phyloP scores from a whole-genome alignment of 805 yeast genomes.

The Saccharomycopsis capsularis region DNA sequence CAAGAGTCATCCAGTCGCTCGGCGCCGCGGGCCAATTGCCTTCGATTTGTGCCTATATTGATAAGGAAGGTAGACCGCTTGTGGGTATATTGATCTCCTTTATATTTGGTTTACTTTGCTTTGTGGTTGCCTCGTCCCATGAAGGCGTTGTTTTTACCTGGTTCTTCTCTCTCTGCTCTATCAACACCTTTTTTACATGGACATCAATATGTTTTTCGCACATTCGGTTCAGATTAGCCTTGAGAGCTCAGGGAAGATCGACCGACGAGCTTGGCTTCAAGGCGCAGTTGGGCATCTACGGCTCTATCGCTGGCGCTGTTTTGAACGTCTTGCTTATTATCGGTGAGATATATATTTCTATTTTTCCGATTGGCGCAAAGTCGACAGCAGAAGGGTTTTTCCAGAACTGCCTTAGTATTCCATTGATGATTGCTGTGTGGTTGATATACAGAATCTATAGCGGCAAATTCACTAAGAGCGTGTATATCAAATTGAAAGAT shows the following conservation, averaged over 20 bases:
- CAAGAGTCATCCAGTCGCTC: constrained; percentile 47
- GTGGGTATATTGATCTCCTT: constrained; percentile 46
- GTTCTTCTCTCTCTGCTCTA: constrained; percentile 55
- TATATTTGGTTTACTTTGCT: constrained; percentile 53
- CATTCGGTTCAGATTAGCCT: constrained; percentile 51
- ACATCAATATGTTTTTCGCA: constrained; percentile 48
- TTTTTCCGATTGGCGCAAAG: constrained; percentile 45
- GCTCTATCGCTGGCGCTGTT: constrained; percentile 44
- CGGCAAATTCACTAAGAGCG: constrained; percentile 27
- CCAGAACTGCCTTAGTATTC: constrained; percentile 43
- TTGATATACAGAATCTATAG: constrained; percentile 41
- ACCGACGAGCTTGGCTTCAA: constrained; percentile 44
- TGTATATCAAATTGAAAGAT: constrained; percentile 34
- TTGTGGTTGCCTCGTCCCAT: constrained; percentile 56
- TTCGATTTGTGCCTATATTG: constrained; percentile 42
- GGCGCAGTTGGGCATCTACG: constrained; percentile 46
- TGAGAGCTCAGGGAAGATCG: constrained; percentile 46
- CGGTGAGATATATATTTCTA: constrained; percentile 61
- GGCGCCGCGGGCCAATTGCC: constrained; percentile 58
- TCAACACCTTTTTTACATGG: constrained; percentile 61
- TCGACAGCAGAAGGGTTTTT: constrained; percentile 37
- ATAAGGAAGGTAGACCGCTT: constrained; percentile 53
- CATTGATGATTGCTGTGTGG: constrained; percentile 40
- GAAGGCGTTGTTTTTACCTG: constrained; percentile 53
- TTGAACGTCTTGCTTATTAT: constrained; percentile 44